Evolutionary conservation across 2,329 filamentous ascomycete species (phyloP).

Genomic region (Aspergillus unguis): DNA sequence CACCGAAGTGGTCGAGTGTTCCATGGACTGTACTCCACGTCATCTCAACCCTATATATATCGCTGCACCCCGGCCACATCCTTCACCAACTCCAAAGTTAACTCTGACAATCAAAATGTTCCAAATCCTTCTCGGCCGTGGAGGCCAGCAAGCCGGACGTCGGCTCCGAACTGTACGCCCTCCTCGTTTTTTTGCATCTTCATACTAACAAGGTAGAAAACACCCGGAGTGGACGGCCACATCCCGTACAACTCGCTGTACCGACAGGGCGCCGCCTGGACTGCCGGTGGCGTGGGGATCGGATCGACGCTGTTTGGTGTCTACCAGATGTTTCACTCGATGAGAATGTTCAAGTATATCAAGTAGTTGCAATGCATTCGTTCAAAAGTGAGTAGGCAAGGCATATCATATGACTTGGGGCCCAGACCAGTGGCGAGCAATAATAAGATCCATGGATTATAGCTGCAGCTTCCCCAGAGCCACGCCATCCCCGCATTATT

Average conservation of each 20-base stretch:
- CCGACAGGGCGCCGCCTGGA: slow-evolving; percentile 8
- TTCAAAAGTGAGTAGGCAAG: background rate
- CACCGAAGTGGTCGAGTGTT: too few species aligned
- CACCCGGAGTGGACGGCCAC: background rate
- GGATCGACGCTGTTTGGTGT: slow-evolving; percentile 13
- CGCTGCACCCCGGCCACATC: background rate
- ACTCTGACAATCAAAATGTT: slow-evolving; percentile 6
- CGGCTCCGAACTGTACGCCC: slow-evolving; percentile 5
- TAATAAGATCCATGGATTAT: background rate
- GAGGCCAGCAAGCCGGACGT: slow-evolving; percentile 4
- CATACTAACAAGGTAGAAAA: background rate
- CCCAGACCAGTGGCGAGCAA: background rate
- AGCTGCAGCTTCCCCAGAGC: background rate
- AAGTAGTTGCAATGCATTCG: background rate
- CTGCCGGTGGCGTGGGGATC: slow-evolving; percentile 7
- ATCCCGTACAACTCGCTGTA: slow-evolving; percentile 8
- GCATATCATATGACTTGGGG: background rate
- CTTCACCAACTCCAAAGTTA: background rate
- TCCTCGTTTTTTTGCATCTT: background rate
- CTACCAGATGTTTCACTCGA: slow-evolving; percentile 7
- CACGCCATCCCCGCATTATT: too few species aligned
- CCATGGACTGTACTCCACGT: too few species aligned
- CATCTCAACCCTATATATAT: background rate
- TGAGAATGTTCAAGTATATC: slow-evolving; percentile 10
- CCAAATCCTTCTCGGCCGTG: slow-evolving; percentile 12